Evolutionary conservation across 768 basidiomycete species (phyloP), one percentile per base, ranked within the genome.

Genomic region (Fomitopsis serialis): DNA sequence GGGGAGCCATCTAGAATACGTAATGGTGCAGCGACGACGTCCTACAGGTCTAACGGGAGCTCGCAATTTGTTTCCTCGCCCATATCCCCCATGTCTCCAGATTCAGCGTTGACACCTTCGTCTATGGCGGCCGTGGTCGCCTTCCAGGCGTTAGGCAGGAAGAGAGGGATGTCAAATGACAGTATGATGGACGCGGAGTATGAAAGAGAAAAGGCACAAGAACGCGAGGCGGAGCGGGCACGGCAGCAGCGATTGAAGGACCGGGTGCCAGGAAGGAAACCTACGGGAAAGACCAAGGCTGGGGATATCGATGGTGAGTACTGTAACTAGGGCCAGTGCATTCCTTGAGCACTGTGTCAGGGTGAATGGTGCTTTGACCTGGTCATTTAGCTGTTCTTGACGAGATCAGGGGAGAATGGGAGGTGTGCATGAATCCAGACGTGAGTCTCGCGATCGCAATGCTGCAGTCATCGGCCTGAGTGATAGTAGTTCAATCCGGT

Each of bases 381-480:
- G n/a, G 34, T 43, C 22, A 15, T 44, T 1, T 58, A 95, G 92
- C 89, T 57, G 79, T 96, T 13, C 70, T 97, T 56, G 85, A 91
- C 58, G 84, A 91, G 68, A 89, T 97, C 58, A 84, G 80, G 64
- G 86, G 89, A 59, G 92, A 88, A 52, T 97, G 93, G 93, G 89
- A 90, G 61, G 87, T 92, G 63, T 85, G 93, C 29, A 82, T 86
- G 51, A 81, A 91, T 56, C 79, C 87, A 35, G 87, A 92, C 68
- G 91, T 92, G 67, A 72, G 80, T 61, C 46, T 40, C 43, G 36
- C 27, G 32, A 48, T 50, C 24, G 43, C 34, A 24, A 48, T 42
- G 49, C 6, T 29, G 22, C 50, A 21, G 56, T 42, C 49, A 40
- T 40, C 50, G 47, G 35, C 57, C 60, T 60, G 57, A 56, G 23